phyloP scores from a whole-genome alignment of 2,329 filamentous ascomycete species.

The Penicillium janthinellum region DNA sequence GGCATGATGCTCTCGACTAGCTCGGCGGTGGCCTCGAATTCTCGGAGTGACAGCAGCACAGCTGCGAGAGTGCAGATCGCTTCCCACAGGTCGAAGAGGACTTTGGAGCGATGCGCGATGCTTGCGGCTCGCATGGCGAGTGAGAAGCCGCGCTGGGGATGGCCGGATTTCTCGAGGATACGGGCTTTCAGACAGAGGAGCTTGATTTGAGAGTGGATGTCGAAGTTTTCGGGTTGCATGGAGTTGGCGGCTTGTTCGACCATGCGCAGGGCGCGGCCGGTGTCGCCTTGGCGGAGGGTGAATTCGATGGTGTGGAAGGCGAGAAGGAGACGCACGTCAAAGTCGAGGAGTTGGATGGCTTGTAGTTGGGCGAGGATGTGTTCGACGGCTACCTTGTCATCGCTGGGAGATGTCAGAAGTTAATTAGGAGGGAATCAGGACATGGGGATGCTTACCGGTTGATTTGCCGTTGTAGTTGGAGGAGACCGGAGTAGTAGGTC shows the following conservation, averaged over 20 bases:
- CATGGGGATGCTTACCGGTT: slow-evolving; percentile 38
- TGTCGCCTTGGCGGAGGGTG: slow-evolving; percentile 56
- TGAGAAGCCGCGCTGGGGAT: slow-evolving; percentile 74
- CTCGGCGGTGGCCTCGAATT: slow-evolving; percentile 67
- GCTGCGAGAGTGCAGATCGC: slow-evolving; percentile 67
- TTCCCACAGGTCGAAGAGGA: slow-evolving; percentile 72
- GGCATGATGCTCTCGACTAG: slow-evolving; percentile 72
- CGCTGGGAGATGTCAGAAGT: slow-evolving; percentile 41
- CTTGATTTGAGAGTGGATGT: slow-evolving; percentile 68
- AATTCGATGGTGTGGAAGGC: slow-evolving; percentile 63
- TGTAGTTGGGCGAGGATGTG: slow-evolving; percentile 61
- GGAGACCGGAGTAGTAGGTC: slow-evolving; percentile 45
- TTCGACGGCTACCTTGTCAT: slow-evolving; percentile 59
- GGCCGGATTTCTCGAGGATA: slow-evolving; percentile 68
- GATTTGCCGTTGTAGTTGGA: slow-evolving; percentile 46
- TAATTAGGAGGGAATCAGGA: neutral
- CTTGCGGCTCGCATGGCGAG: slow-evolving; percentile 73
- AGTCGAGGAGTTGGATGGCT: slow-evolving; percentile 55
- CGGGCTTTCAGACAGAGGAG: slow-evolving; percentile 73
- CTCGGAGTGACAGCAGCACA: slow-evolving; percentile 69
- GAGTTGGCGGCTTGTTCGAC: slow-evolving; percentile 57
- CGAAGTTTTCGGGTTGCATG: slow-evolving; percentile 57
- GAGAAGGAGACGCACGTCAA: slow-evolving; percentile 62
- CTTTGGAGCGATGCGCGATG: slow-evolving; percentile 68
- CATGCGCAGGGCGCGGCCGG: slow-evolving; percentile 54